phyloP scores from a whole-genome alignment of 2,329 filamentous ascomycete species.

The Colletotrichum sp. region DNA sequence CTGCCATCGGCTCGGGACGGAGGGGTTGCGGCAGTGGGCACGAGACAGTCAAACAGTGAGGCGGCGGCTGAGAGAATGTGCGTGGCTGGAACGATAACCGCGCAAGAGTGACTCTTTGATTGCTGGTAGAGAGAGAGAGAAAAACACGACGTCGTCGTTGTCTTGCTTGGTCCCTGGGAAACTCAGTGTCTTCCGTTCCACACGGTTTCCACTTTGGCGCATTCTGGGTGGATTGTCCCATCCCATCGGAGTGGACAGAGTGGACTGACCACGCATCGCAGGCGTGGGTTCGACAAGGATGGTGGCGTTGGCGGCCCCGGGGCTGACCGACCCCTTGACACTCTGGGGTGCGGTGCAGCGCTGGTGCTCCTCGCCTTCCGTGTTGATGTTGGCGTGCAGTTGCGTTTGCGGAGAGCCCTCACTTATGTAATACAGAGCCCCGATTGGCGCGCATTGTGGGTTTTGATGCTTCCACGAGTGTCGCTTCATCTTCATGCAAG shows the following conservation, averaged over 20 bases:
- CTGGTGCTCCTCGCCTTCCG: not conserved
- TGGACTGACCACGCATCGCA: slow-evolving; percentile 15
- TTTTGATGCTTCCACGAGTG: not conserved
- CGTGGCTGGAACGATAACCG: slow-evolving; percentile 4
- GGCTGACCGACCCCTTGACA: not conserved
- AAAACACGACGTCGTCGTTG: not conserved
- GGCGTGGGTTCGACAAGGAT: slow-evolving; percentile 11
- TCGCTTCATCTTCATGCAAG: not conserved
- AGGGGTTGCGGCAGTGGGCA: not conserved
- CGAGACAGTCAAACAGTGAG: not conserved
- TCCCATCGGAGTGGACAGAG: slow-evolving; percentile 15
- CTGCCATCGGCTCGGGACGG: not conserved
- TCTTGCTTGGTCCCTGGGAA: not conserved
- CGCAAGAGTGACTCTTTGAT: not conserved
- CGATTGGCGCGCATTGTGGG: not conserved
- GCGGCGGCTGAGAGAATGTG: not conserved
- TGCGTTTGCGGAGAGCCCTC: not conserved
- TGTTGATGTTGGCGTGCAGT: not conserved
- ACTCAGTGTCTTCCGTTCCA: not conserved
- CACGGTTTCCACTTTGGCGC: not conserved
- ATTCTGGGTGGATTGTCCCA: slow-evolving; percentile 11
- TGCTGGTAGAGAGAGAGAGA: not conserved
- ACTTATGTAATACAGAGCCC: slow-evolving; percentile 6
- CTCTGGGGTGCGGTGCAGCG: not conserved
- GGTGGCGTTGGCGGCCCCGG: not conserved